phyloP scores from a whole-genome alignment of 2,329 filamentous ascomycete species.

The Hansfordia pulvinata region DNA sequence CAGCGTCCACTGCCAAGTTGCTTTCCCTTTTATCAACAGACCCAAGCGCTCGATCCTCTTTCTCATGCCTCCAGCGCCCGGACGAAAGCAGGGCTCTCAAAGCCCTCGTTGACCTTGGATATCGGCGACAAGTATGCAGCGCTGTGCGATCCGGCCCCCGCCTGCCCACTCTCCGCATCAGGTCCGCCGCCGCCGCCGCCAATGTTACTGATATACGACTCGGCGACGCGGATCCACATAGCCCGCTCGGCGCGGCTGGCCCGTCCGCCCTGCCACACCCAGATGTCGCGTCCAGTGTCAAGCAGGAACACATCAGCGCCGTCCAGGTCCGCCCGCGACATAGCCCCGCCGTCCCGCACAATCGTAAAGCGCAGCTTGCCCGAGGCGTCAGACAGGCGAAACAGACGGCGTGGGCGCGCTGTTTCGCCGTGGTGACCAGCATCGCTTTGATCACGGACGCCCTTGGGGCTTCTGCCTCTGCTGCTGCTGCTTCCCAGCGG shows the following conservation, averaged over 20 bases:
- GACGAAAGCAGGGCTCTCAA: constrained; percentile 38
- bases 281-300: constrained; percentile 41
- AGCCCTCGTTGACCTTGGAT: constrained; percentile 42
- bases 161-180: constrained; percentile 24
- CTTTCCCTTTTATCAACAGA: no score
- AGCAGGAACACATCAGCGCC: constrained; percentile 49
- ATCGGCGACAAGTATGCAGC: constrained; percentile 32
- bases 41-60: no score
- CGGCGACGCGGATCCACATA: constrained; percentile 45
- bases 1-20: no score
- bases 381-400: constrained; percentile 48
- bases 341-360: constrained; percentile 37
- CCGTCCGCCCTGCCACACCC: constrained; percentile 51
- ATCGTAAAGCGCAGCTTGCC: constrained; percentile 42
- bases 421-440: constrained; percentile 3
- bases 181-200: no score
- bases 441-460: background rate
- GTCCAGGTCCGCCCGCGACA: constrained; percentile 36
- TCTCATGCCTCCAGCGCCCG: constrained; percentile 23
- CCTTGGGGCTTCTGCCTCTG: no score
- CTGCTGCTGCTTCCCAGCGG: constrained; percentile 12
- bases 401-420: constrained; percentile 30
- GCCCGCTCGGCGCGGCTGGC: constrained; percentile 46
- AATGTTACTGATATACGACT: constrained; percentile 40
- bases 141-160: constrained; percentile 12